phyloP scores from a whole-genome alignment of 495 filamentous ascomycete species.

The Platismatia glauca region DNA sequence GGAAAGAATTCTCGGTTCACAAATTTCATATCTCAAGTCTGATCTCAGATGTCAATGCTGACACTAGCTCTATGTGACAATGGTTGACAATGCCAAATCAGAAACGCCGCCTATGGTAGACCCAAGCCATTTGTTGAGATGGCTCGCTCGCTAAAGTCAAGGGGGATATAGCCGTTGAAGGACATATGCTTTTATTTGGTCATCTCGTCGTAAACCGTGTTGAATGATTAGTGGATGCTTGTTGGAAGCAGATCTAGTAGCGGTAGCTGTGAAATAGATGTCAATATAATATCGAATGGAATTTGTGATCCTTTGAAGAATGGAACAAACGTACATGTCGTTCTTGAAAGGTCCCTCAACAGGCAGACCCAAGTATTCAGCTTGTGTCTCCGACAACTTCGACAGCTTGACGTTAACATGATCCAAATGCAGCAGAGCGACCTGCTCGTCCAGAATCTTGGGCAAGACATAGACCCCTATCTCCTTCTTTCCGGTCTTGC shows the following conservation, averaged over 20 bases:
- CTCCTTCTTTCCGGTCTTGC: constrained; percentile 78
- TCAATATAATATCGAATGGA: constrained; percentile 11
- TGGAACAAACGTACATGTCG: constrained; percentile 46
- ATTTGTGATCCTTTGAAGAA: background rate
- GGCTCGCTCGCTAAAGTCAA: constrained; percentile 1
- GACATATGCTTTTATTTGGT: constrained; percentile 49
- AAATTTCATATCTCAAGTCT: background rate
- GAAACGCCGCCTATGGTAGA: constrained; percentile 2
- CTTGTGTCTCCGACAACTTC: constrained; percentile 72
- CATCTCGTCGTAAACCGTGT: constrained; percentile 58
- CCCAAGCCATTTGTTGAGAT: constrained; percentile 13
- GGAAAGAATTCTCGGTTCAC: background rate
- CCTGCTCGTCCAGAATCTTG: constrained; percentile 98
- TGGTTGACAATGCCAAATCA: constrained; percentile 16
- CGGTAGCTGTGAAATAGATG: constrained; percentile 30
- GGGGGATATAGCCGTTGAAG: constrained; percentile 51
- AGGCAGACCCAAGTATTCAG: constrained; percentile 83
- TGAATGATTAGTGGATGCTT: constrained; percentile 36
- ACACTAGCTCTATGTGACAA: constrained; percentile 12
- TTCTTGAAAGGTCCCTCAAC: constrained; percentile 89
- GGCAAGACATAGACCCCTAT: constrained; percentile 94
- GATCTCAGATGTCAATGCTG: background rate
- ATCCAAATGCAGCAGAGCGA: constrained; percentile 82
- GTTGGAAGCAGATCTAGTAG: constrained; percentile 32
- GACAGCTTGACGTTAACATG: constrained; percentile 95